Base-by-base conservation (phyloP, 2,329 filamentous ascomycete species). In the Ophiostoma fasciatum region DNA sequence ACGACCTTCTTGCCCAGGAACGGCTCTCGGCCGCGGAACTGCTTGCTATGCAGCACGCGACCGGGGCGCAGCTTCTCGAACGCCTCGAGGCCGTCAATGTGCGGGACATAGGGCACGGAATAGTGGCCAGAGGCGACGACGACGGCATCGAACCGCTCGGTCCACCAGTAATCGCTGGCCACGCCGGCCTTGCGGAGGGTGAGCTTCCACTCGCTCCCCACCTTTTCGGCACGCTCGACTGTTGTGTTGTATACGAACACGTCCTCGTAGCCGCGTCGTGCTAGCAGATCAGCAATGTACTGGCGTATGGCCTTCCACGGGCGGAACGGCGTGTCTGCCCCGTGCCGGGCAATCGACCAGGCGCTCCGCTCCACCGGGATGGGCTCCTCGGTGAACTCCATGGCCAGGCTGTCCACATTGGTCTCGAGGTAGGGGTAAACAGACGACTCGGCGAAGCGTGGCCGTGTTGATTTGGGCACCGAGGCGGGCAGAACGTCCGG, bases 101-200 rank as follows among this genome's bases (percentile, higher is more conserved):
- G 10, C 7, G 45, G 45, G 0, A 73, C 57, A 39, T 66, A 76
- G 0, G 74, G 74, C 2, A 77, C 60, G 41, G 69, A 66, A 46
- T 79, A 82, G 52, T 82, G 78, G 0, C 78, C 78, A 18, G 64
- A 73, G 0, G 77, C 74, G 5, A 79, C 69, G 1, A 82, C 66
- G 1, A 82, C 60, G 0, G 72, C 71, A 47, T 82, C 76, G 42
- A 90, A 70, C 0, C 55, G 48, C 35, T 56, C 74, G 0, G 54
- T 55, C 73, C 73, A 77, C 72, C 74, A 78, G 39, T 66, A 64
- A 43, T 75, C 65, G 35, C 49, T 47, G 4, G 45, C 40, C 1
- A 44, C 40, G 12, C 49, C 51, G 12, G 51, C 46, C 8, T 15
- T 57, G 15, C 69, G 57, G 22, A 78, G 48, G 3, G 62, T 66